Evolutionary conservation across 805 yeast species (phyloP).

Genomic region (Suhomyces xylopsoci): DNA sequence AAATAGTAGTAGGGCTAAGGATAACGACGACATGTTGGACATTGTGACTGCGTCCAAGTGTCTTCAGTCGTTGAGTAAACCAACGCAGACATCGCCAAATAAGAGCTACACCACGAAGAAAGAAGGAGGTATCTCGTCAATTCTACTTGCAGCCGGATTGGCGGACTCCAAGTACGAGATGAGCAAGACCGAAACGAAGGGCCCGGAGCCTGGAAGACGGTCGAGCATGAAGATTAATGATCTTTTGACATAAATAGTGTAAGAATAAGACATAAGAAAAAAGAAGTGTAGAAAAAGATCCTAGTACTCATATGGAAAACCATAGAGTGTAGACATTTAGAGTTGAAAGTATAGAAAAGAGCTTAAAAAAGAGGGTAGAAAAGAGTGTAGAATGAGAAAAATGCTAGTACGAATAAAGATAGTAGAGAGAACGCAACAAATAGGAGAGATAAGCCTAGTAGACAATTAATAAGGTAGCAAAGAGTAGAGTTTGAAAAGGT

Average conservation of each 20-base stretch:
- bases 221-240: constrained; percentile 30
- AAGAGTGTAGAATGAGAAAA: too few relatives aligned
- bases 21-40: constrained; percentile 22
- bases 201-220: constrained; percentile 6
- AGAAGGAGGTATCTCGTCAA: constrained; percentile 9
- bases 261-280: too few relatives aligned
- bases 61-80: constrained; percentile 25
- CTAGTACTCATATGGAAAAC: too few relatives aligned
- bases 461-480: too few relatives aligned
- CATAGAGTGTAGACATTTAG: too few relatives aligned
- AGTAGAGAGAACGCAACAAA: too few relatives aligned
- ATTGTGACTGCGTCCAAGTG: constrained; percentile 37
- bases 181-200: background rate
- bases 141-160: constrained; percentile 28
- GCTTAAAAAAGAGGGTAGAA: too few relatives aligned
- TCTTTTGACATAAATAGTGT: constrained; percentile 17
- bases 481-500: too few relatives aligned
- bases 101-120: background rate
- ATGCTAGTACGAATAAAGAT: too few relatives aligned
- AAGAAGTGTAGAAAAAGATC: too few relatives aligned
- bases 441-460: too few relatives aligned
- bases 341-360: too few relatives aligned
- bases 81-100: constrained; percentile 10
- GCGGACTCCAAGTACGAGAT: constrained; percentile 2
- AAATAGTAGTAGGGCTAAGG: background rate